A percentile compares a stretch with the other conserved stretches of the same genome.
These are phyloP conservation scores for Ophiobolus disseminans DNA, from an alignment of 2,329 filamentous ascomycete genomes.

Conservation along the genomic window DNA sequence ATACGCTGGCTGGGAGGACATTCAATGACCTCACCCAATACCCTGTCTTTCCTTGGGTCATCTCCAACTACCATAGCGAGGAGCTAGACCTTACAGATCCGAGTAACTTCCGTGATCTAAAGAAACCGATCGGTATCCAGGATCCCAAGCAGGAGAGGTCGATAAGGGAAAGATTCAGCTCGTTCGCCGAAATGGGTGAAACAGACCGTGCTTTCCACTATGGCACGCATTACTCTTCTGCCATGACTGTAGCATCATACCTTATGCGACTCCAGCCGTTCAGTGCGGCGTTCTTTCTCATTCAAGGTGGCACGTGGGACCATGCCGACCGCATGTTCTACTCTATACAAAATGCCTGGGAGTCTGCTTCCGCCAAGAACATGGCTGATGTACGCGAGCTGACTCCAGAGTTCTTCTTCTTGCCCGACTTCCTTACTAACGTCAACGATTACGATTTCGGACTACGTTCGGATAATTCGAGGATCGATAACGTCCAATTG, in stretches of 20 bases:
- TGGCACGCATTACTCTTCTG: slow-evolving; percentile 97
- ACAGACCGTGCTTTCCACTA: slow-evolving; percentile 85
- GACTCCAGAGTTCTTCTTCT: slow-evolving; percentile 95
- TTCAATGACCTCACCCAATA: slow-evolving; percentile 99
- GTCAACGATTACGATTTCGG: slow-evolving; percentile 96
- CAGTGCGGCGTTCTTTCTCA: slow-evolving; percentile 89
- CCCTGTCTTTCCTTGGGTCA: slow-evolving; percentile 95
- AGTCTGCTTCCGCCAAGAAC: slow-evolving; percentile 84
- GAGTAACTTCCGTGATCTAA: slow-evolving; percentile 84
- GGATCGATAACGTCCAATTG: slow-evolving; percentile 85
- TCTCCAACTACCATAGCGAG: slow-evolving; percentile 94
- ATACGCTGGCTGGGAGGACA: slow-evolving; percentile 94
- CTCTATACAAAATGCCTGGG: slow-evolving; percentile 89
- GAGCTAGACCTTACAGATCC: slow-evolving; percentile 88
- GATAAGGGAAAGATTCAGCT: slow-evolving; percentile 83
- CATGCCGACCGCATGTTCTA: slow-evolving; percentile 96
- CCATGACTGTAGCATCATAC: slow-evolving; percentile 98
- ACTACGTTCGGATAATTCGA: slow-evolving; percentile 76
- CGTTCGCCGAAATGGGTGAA: slow-evolving; percentile 90
- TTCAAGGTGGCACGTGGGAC: slow-evolving; percentile 96
- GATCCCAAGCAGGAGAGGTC: slow-evolving; percentile 76
- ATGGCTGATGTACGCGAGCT: slow-evolving; percentile 95
- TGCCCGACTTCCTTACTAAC: slow-evolving; percentile 94
- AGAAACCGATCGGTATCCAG: slow-evolving; percentile 96
- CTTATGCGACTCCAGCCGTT: slow-evolving; percentile 95